Percentiles rank a stretch among this genome's conserved stretches.
phyloP scores from a whole-genome alignment of 1,284 basidiomycete species.

The Mrakiaceae sp. region DNA sequence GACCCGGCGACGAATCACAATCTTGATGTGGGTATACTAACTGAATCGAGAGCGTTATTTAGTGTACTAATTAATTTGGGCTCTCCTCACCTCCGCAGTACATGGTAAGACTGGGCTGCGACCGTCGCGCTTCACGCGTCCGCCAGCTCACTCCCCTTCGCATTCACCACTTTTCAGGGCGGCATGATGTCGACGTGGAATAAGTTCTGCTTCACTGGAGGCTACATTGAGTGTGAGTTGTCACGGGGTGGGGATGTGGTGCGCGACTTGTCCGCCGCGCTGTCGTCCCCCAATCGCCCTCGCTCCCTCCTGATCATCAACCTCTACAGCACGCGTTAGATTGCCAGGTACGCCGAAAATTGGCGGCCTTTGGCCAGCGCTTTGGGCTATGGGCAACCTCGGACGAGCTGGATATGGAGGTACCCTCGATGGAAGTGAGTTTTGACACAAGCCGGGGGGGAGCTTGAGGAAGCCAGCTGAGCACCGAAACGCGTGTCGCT shows the following conservation, averaged over 20 bases:
- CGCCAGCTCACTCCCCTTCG: too few species aligned
- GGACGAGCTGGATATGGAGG: slow-evolving; percentile 62
- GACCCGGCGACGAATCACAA: slow-evolving; percentile 5
- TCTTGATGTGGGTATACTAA: background rate
- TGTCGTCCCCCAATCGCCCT: slow-evolving; percentile 46
- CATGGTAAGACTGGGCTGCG: too few species aligned
- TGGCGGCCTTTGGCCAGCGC: slow-evolving; percentile 40
- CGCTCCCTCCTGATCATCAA: slow-evolving; percentile 59
- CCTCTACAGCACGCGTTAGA: slow-evolving; percentile 50
- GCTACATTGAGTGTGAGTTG: slow-evolving; percentile 50
- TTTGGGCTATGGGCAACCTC: slow-evolving; percentile 71
- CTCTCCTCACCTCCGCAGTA: too few species aligned
- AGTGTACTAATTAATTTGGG: too few species aligned
- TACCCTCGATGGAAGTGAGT: slow-evolving; percentile 32
- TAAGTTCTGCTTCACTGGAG: slow-evolving; percentile 85
- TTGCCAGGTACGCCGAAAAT: slow-evolving; percentile 58
- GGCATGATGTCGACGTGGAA: slow-evolving; percentile 71
- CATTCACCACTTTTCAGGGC: slow-evolving; percentile 23
- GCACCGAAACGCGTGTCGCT: too few species aligned
- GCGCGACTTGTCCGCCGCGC: slow-evolving; percentile 61
- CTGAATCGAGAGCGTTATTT: too few species aligned
- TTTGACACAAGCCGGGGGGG: too few species aligned
- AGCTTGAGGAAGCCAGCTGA: too few species aligned
- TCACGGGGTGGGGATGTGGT: slow-evolving; percentile 84
- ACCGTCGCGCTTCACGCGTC: too few species aligned